Percentiles rank a stretch among this genome's conserved stretches.
Conservation (phyloP, 306 rosid genomes). For the Echinosophora koreensis region DNA sequence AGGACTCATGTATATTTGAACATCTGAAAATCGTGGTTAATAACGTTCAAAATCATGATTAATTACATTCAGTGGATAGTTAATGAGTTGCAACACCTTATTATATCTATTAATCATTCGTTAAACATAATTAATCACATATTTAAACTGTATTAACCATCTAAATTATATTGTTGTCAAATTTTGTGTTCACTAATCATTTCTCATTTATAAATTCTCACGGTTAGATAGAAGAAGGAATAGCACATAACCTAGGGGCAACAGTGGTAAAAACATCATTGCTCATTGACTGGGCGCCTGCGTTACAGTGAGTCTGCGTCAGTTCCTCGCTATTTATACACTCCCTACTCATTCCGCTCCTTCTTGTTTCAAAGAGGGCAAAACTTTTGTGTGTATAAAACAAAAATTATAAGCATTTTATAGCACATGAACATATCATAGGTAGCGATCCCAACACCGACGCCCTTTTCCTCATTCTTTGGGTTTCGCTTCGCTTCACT, state of each 20-base stretch:
- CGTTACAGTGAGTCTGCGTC: slow-evolving; percentile 8
- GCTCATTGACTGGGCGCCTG: background rate
- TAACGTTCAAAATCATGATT: too few species aligned
- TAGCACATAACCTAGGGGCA: background rate
- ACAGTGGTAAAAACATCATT: slow-evolving; percentile 21
- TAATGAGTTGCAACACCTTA: too few species aligned
- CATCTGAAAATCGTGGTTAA: too few species aligned
- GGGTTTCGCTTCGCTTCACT: slow-evolving; percentile 39
- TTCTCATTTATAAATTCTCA: too few species aligned
- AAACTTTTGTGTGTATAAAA: background rate
- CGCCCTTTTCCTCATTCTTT: slow-evolving; percentile 21
- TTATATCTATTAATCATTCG: too few species aligned
- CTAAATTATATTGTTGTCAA: too few species aligned
- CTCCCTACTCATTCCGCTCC: slow-evolving; percentile 5
- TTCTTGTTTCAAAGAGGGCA: slow-evolving; percentile 43
- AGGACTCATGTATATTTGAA: too few species aligned
- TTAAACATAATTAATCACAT: too few species aligned
- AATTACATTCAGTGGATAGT: too few species aligned
- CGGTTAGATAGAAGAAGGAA: too few species aligned
- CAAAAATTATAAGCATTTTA: background rate
- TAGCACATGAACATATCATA: background rate
- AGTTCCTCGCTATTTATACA: slow-evolving; percentile 42
- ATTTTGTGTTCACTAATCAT: too few species aligned
- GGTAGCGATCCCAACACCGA: slow-evolving; percentile 57
- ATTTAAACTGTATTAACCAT: too few species aligned